Evolutionary conservation across 225 moss, liverwort and hornwort species (phyloP), one percentile per base, ranked within the genome.

Genomic region (Marchantia polymorpha): DNA sequence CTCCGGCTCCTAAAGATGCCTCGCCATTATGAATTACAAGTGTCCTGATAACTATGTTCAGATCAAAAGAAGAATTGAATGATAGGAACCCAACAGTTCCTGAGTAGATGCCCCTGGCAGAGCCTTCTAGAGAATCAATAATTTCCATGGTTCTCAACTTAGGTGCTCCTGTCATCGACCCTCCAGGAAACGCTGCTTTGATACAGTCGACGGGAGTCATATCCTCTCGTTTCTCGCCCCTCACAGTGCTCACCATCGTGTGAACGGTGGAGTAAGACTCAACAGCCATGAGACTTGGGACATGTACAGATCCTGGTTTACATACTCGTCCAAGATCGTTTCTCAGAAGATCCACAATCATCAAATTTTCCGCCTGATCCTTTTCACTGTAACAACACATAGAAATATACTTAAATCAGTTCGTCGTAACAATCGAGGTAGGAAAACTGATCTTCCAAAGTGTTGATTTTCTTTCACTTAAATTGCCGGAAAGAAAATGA

Each of bases 101-200:
- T 11, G 97, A 99, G 82, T 99, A 99, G 5, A 95, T 89, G n/a
- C 97, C 97, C 59, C 97, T 86, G 4, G 97, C 83, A 39, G 92
- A 93, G 81, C 87, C 90, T 74, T 99, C 97, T 75, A 99, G 83
- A 64, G 84, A 87, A 80, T 99, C 97, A 77, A 99, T 84, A 63
- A 99, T 99, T 85, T 95, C 94, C 97, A 99, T 92, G 9, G 99
- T 99, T 70, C 99, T 85, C 77, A 99, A 78, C 88, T 99, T 99
- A 52, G 99, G 99, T 47, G 99, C 99, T 55, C 99, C 99, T 6
- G 99, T 99, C 99, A 99, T 99, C 7, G 99, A 99, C 29, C 99
- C 99, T 77, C 99, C 99, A 12, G 99, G 99, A 82, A 99, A 99
- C 48, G 95, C 99, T 14, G 99, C 99, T 83, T 86, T 89, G 76